Evolutionary conservation across 1,284 basidiomycete genomes (phyloP).

Genomic region (Papiliotrema fonsecae): DNA sequence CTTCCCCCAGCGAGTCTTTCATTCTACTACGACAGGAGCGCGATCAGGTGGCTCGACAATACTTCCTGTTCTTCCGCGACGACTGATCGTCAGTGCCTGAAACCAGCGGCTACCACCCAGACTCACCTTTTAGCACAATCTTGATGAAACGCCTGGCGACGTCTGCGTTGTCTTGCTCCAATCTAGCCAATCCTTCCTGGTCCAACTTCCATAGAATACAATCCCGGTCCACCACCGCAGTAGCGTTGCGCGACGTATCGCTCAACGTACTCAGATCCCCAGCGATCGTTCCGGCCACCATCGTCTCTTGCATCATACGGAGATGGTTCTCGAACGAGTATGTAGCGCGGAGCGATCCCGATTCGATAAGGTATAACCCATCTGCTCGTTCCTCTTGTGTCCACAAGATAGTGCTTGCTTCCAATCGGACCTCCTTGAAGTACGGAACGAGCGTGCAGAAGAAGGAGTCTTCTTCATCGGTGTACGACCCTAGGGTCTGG

Average conservation of each 20-base stretch:
- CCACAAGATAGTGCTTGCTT: conserved; percentile 68
- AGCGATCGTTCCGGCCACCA: conserved; percentile 86
- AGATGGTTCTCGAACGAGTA: conserved; percentile 70
- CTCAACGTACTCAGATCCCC: conserved; percentile 81
- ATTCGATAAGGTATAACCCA: conserved; percentile 79
- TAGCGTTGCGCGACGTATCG: conserved; percentile 73
- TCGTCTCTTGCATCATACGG: conserved; percentile 70
- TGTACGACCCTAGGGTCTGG: conserved; percentile 68
- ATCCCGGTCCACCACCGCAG: conserved; percentile 71
- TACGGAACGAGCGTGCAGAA: conserved; percentile 58
- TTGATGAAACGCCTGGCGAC: conserved; percentile 64
- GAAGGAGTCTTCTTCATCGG: conserved; percentile 45
- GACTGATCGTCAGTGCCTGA: conserved; percentile 17
- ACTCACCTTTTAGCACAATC: conserved; percentile 72
- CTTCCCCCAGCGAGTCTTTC: too few relatives aligned
- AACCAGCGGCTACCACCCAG: not conserved
- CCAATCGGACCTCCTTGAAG: conserved; percentile 61
- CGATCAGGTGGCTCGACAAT: conserved; percentile 42
- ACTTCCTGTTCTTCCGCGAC: conserved; percentile 48
- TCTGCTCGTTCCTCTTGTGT: conserved; percentile 67
- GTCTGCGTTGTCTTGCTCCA: conserved; percentile 64
- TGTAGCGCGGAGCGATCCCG: conserved; percentile 72
- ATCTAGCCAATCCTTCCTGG: conserved; percentile 53
- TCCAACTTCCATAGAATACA: conserved; percentile 76
- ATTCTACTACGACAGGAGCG: conserved; percentile 31